Percentiles rank a stretch among this genome's conserved stretches.
Conservation (phyloP, 1,284 basidiomycete genomes). For the Pseudozyma sp. region DNA sequence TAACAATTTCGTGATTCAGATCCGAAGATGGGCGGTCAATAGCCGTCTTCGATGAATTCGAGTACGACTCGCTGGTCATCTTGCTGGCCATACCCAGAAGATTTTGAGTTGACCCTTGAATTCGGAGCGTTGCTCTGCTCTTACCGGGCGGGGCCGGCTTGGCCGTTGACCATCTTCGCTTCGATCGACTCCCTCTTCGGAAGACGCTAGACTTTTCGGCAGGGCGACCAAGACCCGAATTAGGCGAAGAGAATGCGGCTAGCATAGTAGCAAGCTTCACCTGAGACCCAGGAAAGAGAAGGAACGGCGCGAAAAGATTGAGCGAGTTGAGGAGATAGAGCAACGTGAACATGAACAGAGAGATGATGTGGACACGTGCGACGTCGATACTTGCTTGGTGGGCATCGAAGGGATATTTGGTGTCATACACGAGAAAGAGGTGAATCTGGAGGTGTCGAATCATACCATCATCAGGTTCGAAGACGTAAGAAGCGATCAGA, state of each 20-base stretch:
- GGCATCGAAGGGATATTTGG: conserved; percentile 8
- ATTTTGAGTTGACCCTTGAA: conserved; percentile 4
- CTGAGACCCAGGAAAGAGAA: conserved; percentile 33
- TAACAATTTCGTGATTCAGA: no score
- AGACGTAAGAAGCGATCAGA: neutral
- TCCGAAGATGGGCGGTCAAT: neutral
- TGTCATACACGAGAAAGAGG: neutral
- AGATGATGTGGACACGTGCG: conserved; percentile 9
- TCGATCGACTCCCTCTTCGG: neutral
- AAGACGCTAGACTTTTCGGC: neutral
- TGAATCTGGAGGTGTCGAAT: conserved; percentile 3
- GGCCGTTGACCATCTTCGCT: neutral
- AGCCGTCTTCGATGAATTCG: neutral
- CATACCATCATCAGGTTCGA: neutral
- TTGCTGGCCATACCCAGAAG: conserved; percentile 2
- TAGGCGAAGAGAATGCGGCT: neutral
- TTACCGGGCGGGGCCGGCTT: neutral
- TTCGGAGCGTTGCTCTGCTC: neutral
- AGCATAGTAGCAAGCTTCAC: conserved; percentile 35
- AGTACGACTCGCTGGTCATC: conserved; percentile 14
- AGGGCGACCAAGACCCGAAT: neutral
- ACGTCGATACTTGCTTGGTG: conserved; percentile 7
- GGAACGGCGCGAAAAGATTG: conserved; percentile 39
- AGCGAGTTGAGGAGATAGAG: conserved; percentile 30
- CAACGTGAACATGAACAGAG: conserved; percentile 17